These are phyloP conservation scores for Hypomyces rosellus DNA, from an alignment of 2,329 filamentous ascomycete species.

Conservation along the genomic window DNA sequence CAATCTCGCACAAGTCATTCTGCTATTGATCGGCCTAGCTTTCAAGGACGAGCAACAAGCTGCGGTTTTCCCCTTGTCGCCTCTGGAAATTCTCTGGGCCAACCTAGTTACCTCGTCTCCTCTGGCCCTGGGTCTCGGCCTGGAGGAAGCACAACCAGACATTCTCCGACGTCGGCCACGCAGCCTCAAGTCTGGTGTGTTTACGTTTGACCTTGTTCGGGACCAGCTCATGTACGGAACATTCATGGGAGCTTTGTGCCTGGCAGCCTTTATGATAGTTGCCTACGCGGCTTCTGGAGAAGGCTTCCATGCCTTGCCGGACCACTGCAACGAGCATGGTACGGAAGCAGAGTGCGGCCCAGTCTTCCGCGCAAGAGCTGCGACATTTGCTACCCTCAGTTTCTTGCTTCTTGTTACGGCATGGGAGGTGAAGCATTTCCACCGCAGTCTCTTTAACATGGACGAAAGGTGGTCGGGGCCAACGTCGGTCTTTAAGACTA, in stretches of 20 bases:
- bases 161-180: constrained; percentile 62
- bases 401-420: constrained; percentile 63
- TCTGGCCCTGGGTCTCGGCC: constrained; percentile 64
- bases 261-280: constrained; percentile 55
- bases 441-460: constrained; percentile 63
- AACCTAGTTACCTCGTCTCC: constrained; percentile 69
- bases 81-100: constrained; percentile 70
- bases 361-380: constrained; percentile 59
- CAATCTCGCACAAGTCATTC: constrained; percentile 64
- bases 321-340: constrained; percentile 51
- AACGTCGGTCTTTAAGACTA: constrained; percentile 49
- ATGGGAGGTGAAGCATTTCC: constrained; percentile 69
- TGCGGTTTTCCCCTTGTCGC: constrained; percentile 64
- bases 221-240: constrained; percentile 63
- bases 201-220: constrained; percentile 57
- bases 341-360: constrained; percentile 41
- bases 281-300: constrained; percentile 44
- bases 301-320: constrained; percentile 43
- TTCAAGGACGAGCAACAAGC: constrained; percentile 56
- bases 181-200: constrained; percentile 52
- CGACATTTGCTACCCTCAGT: constrained; percentile 62
- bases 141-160: constrained; percentile 63
- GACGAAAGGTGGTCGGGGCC: constrained; percentile 44
- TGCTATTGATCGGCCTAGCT: constrained; percentile 61
- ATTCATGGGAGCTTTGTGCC: constrained; percentile 56